A percentile compares a stretch with the other conserved stretches of the same genome.
These are phyloP conservation scores for Apiospora arundinis DNA, from an alignment of 2,329 filamentous ascomycete species.

Conservation along the genomic window DNA sequence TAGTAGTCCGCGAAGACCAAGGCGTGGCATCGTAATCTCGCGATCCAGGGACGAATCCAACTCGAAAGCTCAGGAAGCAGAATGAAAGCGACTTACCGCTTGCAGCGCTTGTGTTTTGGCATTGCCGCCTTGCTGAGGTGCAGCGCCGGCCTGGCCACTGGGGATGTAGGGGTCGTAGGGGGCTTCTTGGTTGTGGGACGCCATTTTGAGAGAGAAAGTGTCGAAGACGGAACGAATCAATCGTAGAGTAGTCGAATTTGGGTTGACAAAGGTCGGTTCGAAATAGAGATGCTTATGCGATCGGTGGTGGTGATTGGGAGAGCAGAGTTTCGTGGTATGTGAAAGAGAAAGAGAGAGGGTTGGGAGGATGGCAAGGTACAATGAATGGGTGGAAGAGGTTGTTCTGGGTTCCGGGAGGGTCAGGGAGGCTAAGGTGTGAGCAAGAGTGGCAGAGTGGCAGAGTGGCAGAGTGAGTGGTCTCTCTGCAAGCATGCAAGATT, in stretches of 20 bases:
- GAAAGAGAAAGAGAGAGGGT: slow-evolving; percentile 8
- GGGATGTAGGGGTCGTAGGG: slow-evolving; percentile 93
- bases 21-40: slow-evolving; percentile 23
- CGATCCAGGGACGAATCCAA: slow-evolving; percentile 30
- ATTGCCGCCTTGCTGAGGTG: slow-evolving; percentile 53
- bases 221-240: slow-evolving; percentile 15
- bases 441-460: background rate
- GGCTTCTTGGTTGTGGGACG: slow-evolving; percentile 53
- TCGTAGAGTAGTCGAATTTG: slow-evolving; percentile 10
- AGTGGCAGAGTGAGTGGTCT: background rate
- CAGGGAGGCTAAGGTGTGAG: slow-evolving; percentile 16
- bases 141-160: slow-evolving; percentile 59
- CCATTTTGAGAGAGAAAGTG: slow-evolving; percentile 49
- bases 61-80: background rate
- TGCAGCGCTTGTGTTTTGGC: slow-evolving; percentile 72
- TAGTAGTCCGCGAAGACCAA: slow-evolving; percentile 21
- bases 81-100: slow-evolving; percentile 67
- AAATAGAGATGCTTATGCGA: slow-evolving; percentile 10
- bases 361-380: slow-evolving; percentile 14
- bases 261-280: slow-evolving; percentile 2
- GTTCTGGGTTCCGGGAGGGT: slow-evolving; percentile 10
- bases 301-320: background rate
- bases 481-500: too few species aligned
- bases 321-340: slow-evolving; percentile 10
- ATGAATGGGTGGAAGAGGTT: slow-evolving; percentile 14